phyloP scores from a whole-genome alignment of 352 stramenopile species.

The Phytopythium chamaehyphon region DNA sequence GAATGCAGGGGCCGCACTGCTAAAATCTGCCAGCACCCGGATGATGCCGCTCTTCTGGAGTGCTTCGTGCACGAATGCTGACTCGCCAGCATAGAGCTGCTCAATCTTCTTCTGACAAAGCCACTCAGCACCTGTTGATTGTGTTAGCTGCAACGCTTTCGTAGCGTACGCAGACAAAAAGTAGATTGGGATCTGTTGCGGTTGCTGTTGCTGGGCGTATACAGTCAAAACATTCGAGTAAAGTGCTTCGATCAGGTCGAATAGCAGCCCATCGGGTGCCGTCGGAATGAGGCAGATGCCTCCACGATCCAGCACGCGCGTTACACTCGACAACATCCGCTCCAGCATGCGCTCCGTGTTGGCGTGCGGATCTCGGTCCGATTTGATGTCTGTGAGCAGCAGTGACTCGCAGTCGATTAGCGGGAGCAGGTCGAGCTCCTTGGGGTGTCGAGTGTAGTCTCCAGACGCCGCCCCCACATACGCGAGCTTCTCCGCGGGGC shows the following conservation, averaged over 20 bases:
- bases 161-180: constrained; percentile 56
- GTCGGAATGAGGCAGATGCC: constrained; percentile 70
- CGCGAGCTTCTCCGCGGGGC: constrained; percentile 57
- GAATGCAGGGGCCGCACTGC: constrained; percentile 32
- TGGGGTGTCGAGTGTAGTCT: constrained; percentile 82
- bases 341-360: constrained; percentile 76
- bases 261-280: constrained; percentile 55
- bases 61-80: constrained; percentile 60
- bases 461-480: constrained; percentile 75
- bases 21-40: constrained; percentile 38
- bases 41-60: constrained; percentile 51
- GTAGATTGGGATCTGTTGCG: constrained; percentile 53
- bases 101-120: constrained; percentile 83
- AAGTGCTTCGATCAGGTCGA: constrained; percentile 76
- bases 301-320: constrained; percentile 52
- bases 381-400: constrained; percentile 73
- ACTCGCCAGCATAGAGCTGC: constrained; percentile 66
- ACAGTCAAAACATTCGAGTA: constrained; percentile 38
- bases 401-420: constrained; percentile 78
- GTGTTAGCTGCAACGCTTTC: constrained; percentile 44
- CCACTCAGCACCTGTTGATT: constrained; percentile 64
- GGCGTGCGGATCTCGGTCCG: constrained; percentile 60
- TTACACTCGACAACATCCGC: constrained; percentile 51
- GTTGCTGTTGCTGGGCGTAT: constrained; percentile 26
- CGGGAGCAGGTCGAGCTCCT: constrained; percentile 71